phyloP scores from a whole-genome alignment of 192 early-diverging fungal genomes.

The Nowakowskiella sp. region DNA sequence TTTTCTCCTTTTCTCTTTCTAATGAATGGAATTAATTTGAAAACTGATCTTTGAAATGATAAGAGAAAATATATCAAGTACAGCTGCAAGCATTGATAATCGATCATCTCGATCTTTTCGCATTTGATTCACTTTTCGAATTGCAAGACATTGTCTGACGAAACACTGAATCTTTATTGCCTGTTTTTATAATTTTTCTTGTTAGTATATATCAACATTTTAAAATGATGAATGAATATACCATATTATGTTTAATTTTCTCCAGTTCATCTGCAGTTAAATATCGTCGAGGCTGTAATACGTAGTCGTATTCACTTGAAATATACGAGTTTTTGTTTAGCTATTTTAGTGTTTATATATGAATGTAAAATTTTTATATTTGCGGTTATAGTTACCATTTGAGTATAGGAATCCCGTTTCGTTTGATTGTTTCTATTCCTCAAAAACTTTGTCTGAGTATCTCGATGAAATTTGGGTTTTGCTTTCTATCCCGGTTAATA shows the following conservation, averaged over 20 bases:
- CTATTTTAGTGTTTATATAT: background rate
- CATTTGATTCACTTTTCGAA: slow-evolving; percentile 21
- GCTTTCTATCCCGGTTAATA: slow-evolving; percentile 10
- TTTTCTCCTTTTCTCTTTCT: slow-evolving; percentile 40
- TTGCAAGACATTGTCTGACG: slow-evolving; percentile 32
- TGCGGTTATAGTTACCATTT: slow-evolving; percentile 38
- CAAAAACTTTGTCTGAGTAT: slow-evolving; percentile 46
- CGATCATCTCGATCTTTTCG: slow-evolving; percentile 23
- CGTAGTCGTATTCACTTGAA: slow-evolving; percentile 25
- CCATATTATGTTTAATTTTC: too few relatives aligned
- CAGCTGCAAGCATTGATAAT: slow-evolving; percentile 25
- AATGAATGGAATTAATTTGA: too few relatives aligned
- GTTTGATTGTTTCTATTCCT: slow-evolving; percentile 32
- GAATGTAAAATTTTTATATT: background rate
- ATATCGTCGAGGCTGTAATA: slow-evolving; percentile 29
- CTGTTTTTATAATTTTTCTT: slow-evolving; percentile 7
- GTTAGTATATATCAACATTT: background rate
- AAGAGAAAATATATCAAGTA: slow-evolving; percentile 12
- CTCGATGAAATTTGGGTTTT: slow-evolving; percentile 35
- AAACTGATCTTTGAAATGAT: background rate
- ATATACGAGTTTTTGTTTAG: slow-evolving; percentile 40
- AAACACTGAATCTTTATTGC: slow-evolving; percentile 49
- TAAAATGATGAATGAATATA: slow-evolving; percentile 13
- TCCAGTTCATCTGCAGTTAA: slow-evolving; percentile 34
- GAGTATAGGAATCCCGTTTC: slow-evolving; percentile 31